These are phyloP conservation scores for Calycina herbarum DNA, from an alignment of 2,329 filamentous ascomycete genomes.

Conservation along the genomic window DNA sequence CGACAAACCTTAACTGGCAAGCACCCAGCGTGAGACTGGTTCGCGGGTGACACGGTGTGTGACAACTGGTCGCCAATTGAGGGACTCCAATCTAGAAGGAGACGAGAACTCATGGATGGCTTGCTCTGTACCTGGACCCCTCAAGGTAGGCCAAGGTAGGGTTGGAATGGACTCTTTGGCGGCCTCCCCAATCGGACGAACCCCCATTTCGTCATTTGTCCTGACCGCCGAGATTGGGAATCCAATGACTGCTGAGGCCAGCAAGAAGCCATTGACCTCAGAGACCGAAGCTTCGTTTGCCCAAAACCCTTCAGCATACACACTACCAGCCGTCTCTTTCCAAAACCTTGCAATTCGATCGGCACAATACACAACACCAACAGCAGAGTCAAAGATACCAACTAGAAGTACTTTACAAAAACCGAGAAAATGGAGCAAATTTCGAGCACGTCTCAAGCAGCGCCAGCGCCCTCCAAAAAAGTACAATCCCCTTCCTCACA, in stretches of 20 bases:
- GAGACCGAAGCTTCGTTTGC: neutral
- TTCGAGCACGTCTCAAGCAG: neutral
- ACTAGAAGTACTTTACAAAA: neutral
- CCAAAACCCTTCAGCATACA: neutral
- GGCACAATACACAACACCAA: neutral
- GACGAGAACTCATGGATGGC: too few species aligned
- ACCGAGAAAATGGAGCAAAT: conserved; percentile 9
- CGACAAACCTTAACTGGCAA: neutral
- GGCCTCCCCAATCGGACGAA: neutral
- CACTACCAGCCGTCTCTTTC: neutral
- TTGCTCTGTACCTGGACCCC: too few species aligned
- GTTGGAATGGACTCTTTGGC: neutral
- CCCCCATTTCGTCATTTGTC: neutral
- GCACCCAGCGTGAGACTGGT: too few species aligned
- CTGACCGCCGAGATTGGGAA: neutral
- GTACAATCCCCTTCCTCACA: conserved; percentile 3
- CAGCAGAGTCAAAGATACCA: neutral
- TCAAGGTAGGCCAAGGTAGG: neutral
- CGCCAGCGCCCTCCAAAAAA: neutral
- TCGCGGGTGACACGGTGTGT: neutral
- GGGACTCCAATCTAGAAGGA: neutral
- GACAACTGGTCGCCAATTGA: neutral
- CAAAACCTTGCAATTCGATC: conserved; percentile 4
- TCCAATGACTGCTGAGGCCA: neutral
- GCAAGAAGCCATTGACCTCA: neutral